Percentiles rank a stretch among this genome's conserved stretches.
Conservation (phyloP, 768 basidiomycete species). For the Wakefieldia striispora region DNA sequence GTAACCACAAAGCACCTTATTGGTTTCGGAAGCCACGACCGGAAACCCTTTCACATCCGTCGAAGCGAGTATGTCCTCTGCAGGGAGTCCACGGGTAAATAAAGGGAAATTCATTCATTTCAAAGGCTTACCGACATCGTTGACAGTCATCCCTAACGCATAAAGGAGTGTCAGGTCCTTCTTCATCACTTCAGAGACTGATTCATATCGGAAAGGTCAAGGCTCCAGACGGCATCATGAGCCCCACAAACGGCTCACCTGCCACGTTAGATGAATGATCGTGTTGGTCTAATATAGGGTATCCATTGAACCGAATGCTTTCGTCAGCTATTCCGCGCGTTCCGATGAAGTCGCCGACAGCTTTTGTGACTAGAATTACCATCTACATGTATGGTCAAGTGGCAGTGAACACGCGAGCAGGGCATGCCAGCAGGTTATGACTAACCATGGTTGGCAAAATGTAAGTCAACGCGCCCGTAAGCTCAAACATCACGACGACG, state of each 20-base stretch:
- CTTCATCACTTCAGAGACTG: conserved; percentile 91
- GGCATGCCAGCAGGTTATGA: conserved; percentile 2
- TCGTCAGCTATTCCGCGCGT: conserved; percentile 95
- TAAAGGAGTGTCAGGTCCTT: conserved; percentile 71
- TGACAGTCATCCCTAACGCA: conserved; percentile 72
- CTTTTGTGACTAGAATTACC: conserved; percentile 93
- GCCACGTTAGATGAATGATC: conserved; percentile 90
- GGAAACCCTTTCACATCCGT: conserved; percentile 91
- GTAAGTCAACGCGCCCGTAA: conserved; percentile 96
- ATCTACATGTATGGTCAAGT: conserved; percentile 80
- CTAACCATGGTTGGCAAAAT: conserved; percentile 96
- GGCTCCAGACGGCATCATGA: conserved; percentile 2
- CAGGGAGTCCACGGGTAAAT: conserved; percentile 1
- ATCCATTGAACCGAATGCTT: conserved; percentile 96
- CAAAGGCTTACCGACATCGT: conserved; percentile 67
- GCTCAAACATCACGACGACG: conserved; percentile 99
- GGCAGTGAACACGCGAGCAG: conserved; percentile 6
- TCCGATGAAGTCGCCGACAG: conserved; percentile 92
- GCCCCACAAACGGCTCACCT: conserved; percentile 47
- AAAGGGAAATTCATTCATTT: neutral
- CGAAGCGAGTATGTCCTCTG: conserved; percentile 69
- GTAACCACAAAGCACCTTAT: conserved; percentile 73
- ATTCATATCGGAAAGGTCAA: conserved; percentile 2
- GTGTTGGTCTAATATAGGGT: conserved; percentile 94
- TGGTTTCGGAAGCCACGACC: conserved; percentile 64